Evolutionary conservation across 179 eudicot genomes (phyloP), one percentile per base, ranked within the genome.

Genomic region (Patellifolia procumbens): DNA sequence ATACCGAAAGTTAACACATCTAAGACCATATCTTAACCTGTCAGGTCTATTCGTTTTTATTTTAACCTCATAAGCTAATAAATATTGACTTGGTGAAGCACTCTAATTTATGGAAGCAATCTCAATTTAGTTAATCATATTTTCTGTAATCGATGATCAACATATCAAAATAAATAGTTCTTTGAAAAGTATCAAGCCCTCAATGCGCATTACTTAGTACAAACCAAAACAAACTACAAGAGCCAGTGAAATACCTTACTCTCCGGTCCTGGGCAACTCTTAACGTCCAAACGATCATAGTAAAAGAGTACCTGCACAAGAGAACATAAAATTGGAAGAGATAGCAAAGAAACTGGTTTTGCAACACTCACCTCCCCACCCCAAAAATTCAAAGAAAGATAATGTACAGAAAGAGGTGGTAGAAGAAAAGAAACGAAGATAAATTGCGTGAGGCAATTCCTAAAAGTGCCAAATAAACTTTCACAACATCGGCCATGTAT

Each of bases 291-390:
- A n/a, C 85, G 73, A 78, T 89, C 90, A 32, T 59, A 74, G 79
- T 73, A 93, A 34, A 93, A 84, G 65, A 91, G 76, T 60, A 89
- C 75, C 98, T 93, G 89, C 81, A 82, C 67, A 74, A 62, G 55
- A 29, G 79, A 68, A 32, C 35, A 46, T 28, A 19, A 32, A 31
- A 69, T 42, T 28, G n/a, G 49, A 63, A 62, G 68, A 35, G 22
- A 43, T 68, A 45, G 9, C 53, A 15, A 65, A 7, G 70, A 67
- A 19, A 42, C 32, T 65, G 2, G 26, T 56, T 56, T 15, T 35
- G 68, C 26, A 24, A 13, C 22, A 17, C 45, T 0, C 69, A 5
- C 6, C 26, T 65, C 49, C 46, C 15, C 11, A 6, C 69, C 5
- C 39, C 12, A 5, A 63, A 19, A 34, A 19, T n/a, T n/a, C n/a